These are phyloP conservation scores for Echinochloa phyllopogon DNA, from an alignment of 176 grass and related monocot genomes.

Conservation along the genomic window DNA sequence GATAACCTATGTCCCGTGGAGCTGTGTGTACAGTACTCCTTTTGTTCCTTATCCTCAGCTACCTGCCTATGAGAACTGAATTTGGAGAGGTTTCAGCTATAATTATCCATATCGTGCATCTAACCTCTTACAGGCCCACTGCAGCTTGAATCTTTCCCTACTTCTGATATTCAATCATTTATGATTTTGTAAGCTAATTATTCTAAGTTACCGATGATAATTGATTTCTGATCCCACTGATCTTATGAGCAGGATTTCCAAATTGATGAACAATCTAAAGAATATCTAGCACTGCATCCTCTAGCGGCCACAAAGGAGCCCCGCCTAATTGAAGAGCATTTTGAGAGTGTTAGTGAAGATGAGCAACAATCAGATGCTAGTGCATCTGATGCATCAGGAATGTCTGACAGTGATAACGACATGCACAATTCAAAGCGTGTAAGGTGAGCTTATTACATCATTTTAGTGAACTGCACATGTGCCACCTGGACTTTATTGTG, in stretches of 20 bases:
- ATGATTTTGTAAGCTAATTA: not conserved
- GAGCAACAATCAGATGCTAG: conserved; percentile 40
- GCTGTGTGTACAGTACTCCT: not conserved
- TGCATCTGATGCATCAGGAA: conserved; percentile 61
- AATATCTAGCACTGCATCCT: conserved; percentile 81
- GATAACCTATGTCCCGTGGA: conserved; percentile 1
- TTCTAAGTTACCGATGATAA: not conserved
- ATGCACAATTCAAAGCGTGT: conserved; percentile 61
- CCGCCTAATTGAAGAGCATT: conserved; percentile 68
- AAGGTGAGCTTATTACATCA: conserved; percentile 52
- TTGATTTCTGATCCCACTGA: conserved; percentile 33
- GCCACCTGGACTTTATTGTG: not conserved
- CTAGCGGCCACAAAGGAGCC: conserved; percentile 54
- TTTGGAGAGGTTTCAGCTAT: not conserved
- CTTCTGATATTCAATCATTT: not conserved
- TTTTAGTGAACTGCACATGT: conserved; percentile 22
- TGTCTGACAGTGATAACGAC: conserved; percentile 51
- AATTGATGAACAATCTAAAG: conserved; percentile 70
- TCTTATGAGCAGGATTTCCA: conserved; percentile 66
- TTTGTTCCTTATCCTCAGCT: conserved; percentile 7
- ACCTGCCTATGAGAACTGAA: not conserved
- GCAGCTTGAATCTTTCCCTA: conserved; percentile 6
- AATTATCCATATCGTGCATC: conserved; percentile 10
- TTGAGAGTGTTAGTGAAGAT: conserved; percentile 78
- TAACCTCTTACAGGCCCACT: not conserved